Conservation (phyloP, 2,329 filamentous ascomycete species). For the Ophiocordyceps robertsii region DNA sequence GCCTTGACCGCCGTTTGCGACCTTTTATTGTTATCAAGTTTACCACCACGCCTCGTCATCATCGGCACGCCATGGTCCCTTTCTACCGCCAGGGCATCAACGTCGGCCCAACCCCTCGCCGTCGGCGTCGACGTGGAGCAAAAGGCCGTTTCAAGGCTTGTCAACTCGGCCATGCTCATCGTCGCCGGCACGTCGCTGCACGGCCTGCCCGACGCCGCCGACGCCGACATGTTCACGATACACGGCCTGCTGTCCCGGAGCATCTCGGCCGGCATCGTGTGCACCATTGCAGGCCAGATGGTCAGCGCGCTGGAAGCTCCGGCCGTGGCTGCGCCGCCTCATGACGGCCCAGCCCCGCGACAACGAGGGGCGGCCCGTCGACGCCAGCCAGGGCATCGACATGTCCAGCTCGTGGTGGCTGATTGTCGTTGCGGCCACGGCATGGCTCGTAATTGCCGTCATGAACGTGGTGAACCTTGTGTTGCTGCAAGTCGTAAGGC, state of each 20-base stretch:
- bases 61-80: too few relatives aligned
- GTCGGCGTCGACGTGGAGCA: too few relatives aligned
- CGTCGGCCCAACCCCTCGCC: too few relatives aligned
- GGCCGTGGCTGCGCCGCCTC: slow-evolving; percentile 67
- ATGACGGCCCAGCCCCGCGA: slow-evolving; percentile 48
- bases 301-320: slow-evolving; percentile 63
- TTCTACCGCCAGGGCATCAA: too few relatives aligned
- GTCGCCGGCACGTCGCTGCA: slow-evolving; percentile 69
- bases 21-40: too few relatives aligned
- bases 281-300: slow-evolving; percentile 84
- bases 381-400: slow-evolving; percentile 21
- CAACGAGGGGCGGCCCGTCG: slow-evolving; percentile 3
- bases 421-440: slow-evolving; percentile 35
- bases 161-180: slow-evolving; percentile 73
- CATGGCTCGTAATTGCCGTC: slow-evolving; percentile 63
- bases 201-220: slow-evolving; percentile 41
- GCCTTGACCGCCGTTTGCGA: too few relatives aligned
- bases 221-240: slow-evolving; percentile 74
- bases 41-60: too few relatives aligned
- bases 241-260: slow-evolving; percentile 55
- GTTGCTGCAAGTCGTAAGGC: not conserved
- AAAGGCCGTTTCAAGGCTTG: too few relatives aligned
- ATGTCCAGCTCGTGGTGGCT: slow-evolving; percentile 65
- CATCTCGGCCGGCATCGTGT: slow-evolving; percentile 74
- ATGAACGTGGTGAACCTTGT: slow-evolving; percentile 65